phyloP scores from a whole-genome alignment of 2,329 filamentous ascomycete genomes.

The Endothia cerciana region DNA sequence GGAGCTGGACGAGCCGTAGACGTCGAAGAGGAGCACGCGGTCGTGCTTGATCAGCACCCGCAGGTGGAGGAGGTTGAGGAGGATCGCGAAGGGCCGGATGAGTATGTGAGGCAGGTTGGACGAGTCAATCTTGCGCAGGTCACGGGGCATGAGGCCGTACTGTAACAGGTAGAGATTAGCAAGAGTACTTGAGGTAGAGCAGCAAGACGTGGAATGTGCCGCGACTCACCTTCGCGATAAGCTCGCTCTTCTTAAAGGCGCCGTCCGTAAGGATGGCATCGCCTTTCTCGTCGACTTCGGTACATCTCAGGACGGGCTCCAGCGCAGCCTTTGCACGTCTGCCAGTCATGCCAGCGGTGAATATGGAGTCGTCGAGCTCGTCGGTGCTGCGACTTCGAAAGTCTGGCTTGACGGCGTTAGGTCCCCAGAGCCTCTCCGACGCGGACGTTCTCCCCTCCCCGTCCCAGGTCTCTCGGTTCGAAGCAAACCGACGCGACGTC shows the following conservation, averaged over 20 bases:
- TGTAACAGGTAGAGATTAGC: slow-evolving; percentile 40
- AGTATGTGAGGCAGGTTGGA: slow-evolving; percentile 94
- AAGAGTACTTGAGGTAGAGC: slow-evolving; percentile 4
- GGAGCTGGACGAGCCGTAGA: slow-evolving; percentile 91
- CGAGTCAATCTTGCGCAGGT: slow-evolving; percentile 96
- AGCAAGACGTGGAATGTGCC: slow-evolving; percentile 20
- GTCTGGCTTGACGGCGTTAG: slow-evolving; percentile 39
- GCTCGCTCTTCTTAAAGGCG: slow-evolving; percentile 96
- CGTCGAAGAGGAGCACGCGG: slow-evolving; percentile 89
- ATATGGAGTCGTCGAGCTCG: slow-evolving; percentile 59
- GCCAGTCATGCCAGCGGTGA: slow-evolving; percentile 68
- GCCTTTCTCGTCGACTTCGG: slow-evolving; percentile 90
- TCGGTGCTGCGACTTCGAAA: slow-evolving; percentile 25
- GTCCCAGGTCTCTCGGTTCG: slow-evolving; percentile 32
- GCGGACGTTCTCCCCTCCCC: slow-evolving; percentile 41
- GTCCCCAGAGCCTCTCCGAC: slow-evolving; percentile 55
- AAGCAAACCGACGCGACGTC: slow-evolving; percentile 36
- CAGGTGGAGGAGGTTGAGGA: slow-evolving; percentile 95
- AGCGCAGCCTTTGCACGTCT: slow-evolving; percentile 76
- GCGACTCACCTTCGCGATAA: slow-evolving; percentile 80
- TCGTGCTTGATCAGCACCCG: slow-evolving; percentile 95
- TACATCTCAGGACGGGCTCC: slow-evolving; percentile 86
- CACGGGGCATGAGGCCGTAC: slow-evolving; percentile 91
- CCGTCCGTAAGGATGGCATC: slow-evolving; percentile 91
- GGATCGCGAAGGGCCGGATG: slow-evolving; percentile 87